Evolutionary conservation across 306 rosid genomes (phyloP), one percentile per base, ranked within the genome.

Genomic region (Citrullus colocynthis): DNA sequence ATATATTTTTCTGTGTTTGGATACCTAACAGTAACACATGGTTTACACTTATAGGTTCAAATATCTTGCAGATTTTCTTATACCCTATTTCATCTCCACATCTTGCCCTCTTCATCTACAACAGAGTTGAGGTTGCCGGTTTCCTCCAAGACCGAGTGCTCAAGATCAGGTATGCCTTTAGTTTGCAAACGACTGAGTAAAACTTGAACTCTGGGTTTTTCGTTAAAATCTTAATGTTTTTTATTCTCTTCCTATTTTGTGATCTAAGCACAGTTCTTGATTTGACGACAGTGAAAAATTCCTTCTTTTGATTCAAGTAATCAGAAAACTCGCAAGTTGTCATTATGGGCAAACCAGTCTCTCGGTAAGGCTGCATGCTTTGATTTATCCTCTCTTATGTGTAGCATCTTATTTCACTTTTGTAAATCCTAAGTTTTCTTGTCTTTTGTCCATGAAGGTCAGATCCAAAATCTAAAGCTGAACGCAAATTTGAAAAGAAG

Each of bases 301-400:
- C 57, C 57, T 5, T 52, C 20, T 52, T 52, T 52, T 15, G 20
- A 52, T 52, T 52, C 57, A 52, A 52, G 57, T 52, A 6, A 52
- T 16, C 57, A 52, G 57, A 52, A 52, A 52, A 17, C 57, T 52
- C 8, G 7, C 20, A 16, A 55, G 59, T 55, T 71, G 58, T 48
- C 6, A 28, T 71, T 14, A 71, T 71, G 76, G 76, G 76, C 11
- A 71, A 71, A 71, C 76, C 76, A 48, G 41, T 13, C 21, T 71
- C 76, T 45, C 39, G 58, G 76, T 52, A 52, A 16, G 57, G n/a
- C 57, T 6, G 57, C 7, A 15, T 52, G 2, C 20, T 52, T 52
- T 52, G 20, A 52, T 9, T 52, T 52, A 16, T 52, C 20, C 2
- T 52, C n/a, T 52, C 57, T 52, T 52, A 52, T 16, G 57, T 17